Base-by-base conservation (phyloP, 2,329 filamentous ascomycete species). In the Cladobotryum protrusum region DNA sequence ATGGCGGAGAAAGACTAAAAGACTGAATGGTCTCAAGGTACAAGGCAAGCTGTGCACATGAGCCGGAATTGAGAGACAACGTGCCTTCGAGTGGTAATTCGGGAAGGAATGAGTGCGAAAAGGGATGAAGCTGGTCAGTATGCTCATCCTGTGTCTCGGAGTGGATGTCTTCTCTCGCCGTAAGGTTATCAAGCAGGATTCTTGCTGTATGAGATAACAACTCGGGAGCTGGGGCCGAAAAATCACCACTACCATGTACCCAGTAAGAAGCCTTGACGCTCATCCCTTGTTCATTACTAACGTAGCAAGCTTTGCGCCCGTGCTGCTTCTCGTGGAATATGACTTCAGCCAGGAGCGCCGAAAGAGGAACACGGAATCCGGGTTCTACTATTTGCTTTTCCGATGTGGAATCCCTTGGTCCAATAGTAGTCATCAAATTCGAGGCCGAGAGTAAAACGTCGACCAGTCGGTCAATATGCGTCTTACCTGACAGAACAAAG, bases 1-100 rank as follows among this genome's bases (percentile, higher is more conserved):
- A 20, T 29, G 39, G 9, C 1, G 46, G 12, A 6, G 46, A 48
- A 15, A 36, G 18, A 3, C 46, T 34, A 29, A 48, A 48, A 14
- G 46, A 43, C 33, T 43, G 39, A 6, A 48, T 41, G 36, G 36
- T 14, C 36, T 48, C 46, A 15, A 48, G 39, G n/a, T 41, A 43
- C 17, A 43, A 43, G n/a, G 46, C 39, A 11, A 48, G 40, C 32
- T 48, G 46, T 5, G 36, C 39, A 36, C 39, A 43, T n/a, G 46
- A 35, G 15, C 46, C 46, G 5, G 40, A 39, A 48, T 48, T 48
- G 18, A 43, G n/a, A 19, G 35, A 11, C 11, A 32, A 34, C n/a
- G 19, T 11, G 13, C 18, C 17, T 13, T 43, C 17, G 3, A 17
- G n/a, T 17, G 46, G 18, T n/a, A 48, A 3, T 20, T 48, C 46